Base-by-base conservation (phyloP, 2,329 filamentous ascomycete genomes). In the Aspergillus fischeri region DNA sequence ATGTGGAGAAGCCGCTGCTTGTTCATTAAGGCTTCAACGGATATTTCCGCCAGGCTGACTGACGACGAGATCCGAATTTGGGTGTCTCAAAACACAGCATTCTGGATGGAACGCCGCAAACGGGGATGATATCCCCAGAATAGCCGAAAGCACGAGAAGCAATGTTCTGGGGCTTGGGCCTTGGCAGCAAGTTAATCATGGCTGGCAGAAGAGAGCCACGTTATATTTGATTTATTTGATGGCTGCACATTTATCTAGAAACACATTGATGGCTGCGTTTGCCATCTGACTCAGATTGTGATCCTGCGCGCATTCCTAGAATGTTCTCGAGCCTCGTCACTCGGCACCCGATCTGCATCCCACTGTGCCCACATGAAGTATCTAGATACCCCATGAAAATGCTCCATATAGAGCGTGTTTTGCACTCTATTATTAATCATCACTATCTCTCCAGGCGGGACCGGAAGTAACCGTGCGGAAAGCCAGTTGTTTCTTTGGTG, bases 1-100 rank as follows among this genome's bases (percentile, higher is more conserved):
- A 64, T 88, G 87, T 63, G 86, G 86, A 53, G 87, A 89, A 67
- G 85, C 87, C 0, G 87, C 89, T 0, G 83, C 79, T 8, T 83
- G 85, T 0, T 91, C 65, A 56, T 78, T 50, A 68, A 73, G n/a
- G 57, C 59, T 7, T 9, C 17, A 17, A 1, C 17, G 11, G 14
- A 28, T 10, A 17, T 89, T 89, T 65, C 54, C 75, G 54, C n/a
- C 0, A 65, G 71, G 51, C 81, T 80, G 1, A 68, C 69, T 0
- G 77, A 80, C 48, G 73, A 77, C 6, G 81, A 86, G 60, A 65
- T 88, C 10, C 74, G 78, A 24, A 78, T 82, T 35, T 88, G 84
- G 84, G 83, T 85, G 1, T 77, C 80, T 49, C 72, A 80, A 60
- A 78, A 88, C 89, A 0, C 75, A 81, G 2, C 82, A 90, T 69